phyloP scores from a whole-genome alignment of 192 early-diverging fungal species.

The Linnemannia hyalina region DNA sequence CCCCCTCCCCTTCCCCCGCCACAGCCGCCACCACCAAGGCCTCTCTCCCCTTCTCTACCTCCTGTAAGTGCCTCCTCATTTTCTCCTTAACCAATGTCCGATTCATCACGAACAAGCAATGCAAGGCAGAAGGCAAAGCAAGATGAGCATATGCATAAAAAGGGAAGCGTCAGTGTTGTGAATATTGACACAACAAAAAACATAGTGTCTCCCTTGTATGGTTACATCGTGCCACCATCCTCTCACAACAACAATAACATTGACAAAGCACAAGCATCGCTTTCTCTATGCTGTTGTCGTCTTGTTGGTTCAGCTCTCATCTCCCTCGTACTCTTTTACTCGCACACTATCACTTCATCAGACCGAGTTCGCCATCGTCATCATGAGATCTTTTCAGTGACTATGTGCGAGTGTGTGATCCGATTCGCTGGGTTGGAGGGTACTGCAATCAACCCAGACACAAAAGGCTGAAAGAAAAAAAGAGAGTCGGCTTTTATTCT shows the following conservation, averaged over 20 bases:
- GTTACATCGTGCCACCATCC: slow-evolving; percentile 8
- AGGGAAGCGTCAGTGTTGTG: background rate
- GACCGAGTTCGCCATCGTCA: background rate
- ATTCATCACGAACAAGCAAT: background rate
- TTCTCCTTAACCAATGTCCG: background rate
- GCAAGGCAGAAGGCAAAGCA: background rate
- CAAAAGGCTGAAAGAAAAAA: background rate
- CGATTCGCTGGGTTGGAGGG: background rate
- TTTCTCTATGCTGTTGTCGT: background rate
- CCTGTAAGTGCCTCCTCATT: slow-evolving; percentile 8
- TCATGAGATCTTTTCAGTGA: background rate
- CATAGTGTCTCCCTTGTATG: background rate
- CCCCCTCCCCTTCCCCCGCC: background rate
- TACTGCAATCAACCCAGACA: background rate
- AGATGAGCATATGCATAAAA: background rate
- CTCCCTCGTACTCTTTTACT: background rate
- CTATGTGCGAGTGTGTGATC: background rate
- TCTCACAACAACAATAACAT: background rate
- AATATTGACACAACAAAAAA: background rate
- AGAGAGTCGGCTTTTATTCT: too few species aligned
- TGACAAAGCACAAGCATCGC: background rate
- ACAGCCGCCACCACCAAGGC: background rate
- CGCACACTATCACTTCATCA: too few species aligned
- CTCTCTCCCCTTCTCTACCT: background rate
- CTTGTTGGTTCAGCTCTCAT: background rate